Conservation (phyloP, 2,329 filamentous ascomycete species). For the Colletotrichum sp. region DNA sequence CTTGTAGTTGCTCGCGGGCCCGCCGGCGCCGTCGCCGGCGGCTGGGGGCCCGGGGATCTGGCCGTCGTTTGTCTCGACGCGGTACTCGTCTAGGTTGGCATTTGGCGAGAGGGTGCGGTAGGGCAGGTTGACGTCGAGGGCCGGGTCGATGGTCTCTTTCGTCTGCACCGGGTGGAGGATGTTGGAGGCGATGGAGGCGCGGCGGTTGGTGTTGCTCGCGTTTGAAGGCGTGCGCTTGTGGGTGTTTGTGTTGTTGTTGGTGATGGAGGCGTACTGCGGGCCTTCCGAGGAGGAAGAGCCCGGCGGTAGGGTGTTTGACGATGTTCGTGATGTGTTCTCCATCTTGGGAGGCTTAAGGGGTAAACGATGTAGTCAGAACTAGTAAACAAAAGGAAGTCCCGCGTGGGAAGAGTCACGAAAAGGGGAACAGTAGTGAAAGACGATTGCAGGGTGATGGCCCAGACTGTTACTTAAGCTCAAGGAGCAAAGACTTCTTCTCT, state of each 20-base stretch:
- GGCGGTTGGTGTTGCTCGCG: neutral
- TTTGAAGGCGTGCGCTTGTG: neutral
- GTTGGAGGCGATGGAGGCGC: constrained; percentile 27
- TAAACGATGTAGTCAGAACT: neutral
- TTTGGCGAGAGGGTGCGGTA: constrained; percentile 65
- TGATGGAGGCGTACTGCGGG: constrained; percentile 8
- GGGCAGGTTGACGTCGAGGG: constrained; percentile 63
- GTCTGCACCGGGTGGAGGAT: constrained; percentile 21
- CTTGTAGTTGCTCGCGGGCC: constrained; percentile 40
- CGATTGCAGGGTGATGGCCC: neutral
- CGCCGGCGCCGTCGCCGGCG: neutral
- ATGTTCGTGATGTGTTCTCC: neutral
- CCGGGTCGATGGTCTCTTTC: constrained; percentile 43
- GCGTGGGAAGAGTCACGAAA: neutral
- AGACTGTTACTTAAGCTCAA: neutral
- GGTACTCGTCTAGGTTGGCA: constrained; percentile 72
- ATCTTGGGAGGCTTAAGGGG: neutral
- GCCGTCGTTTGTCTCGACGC: constrained; percentile 64
- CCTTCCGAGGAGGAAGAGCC: neutral
- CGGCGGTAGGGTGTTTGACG: constrained; percentile 8
- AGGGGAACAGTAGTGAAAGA: neutral
- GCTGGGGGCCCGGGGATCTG: constrained; percentile 56
- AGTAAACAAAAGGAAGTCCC: neutral
- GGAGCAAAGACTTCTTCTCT: neutral
- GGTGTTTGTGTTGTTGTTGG: neutral